Evolutionary conservation across 208 protist species (phyloP), one percentile per base, ranked within the genome.

Genomic region (Trypanosoma vivax): DNA sequence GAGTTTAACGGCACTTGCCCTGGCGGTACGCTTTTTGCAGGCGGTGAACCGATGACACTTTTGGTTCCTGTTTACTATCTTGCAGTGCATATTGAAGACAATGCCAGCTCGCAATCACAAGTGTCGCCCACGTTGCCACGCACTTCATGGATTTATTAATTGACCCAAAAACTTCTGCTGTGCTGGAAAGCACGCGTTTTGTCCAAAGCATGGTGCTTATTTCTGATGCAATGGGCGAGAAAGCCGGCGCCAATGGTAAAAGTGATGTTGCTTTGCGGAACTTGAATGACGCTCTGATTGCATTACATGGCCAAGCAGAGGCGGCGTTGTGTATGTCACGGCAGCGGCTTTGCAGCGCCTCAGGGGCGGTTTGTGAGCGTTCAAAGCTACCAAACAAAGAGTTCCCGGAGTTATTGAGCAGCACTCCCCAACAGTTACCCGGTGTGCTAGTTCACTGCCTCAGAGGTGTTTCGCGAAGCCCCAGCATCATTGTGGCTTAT

Each of bases 371-470:
- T 18, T 51, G 14, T 3, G 7, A 24, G 14, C 14, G n/a, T 16
- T 29, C 40, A 18, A 1, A 16, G 1, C 5, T 28, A 27, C 39
- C 38, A 42, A 28, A 5, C 24, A 47, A 3, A 16, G 25, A 34
- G 9, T 21, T 3, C 27, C 5, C 35, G 27, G 4, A 40, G 16
- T 13, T 9, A 11, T 13, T 13, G 14, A 16, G 25, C 23, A 28
- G 13, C 18, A 28, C 43, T 21, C n/a, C 40, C 3, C 34, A 21
- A 46, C 29, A 33, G 25, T 18, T 59, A 4, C 75, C 75, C 16
- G 62, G 65, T 30, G 72, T 90, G 33, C 31, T 94, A n/a, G 76
- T 94, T 31, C 87, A 94, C 54, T 94, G 87, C 46, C 41, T 78
- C 31, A 68, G 79, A 28, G 87, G 87, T 13, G 70, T 79, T 9